Conservation (phyloP, 148 eudicot species). For the Diospyros lotus region DNA sequence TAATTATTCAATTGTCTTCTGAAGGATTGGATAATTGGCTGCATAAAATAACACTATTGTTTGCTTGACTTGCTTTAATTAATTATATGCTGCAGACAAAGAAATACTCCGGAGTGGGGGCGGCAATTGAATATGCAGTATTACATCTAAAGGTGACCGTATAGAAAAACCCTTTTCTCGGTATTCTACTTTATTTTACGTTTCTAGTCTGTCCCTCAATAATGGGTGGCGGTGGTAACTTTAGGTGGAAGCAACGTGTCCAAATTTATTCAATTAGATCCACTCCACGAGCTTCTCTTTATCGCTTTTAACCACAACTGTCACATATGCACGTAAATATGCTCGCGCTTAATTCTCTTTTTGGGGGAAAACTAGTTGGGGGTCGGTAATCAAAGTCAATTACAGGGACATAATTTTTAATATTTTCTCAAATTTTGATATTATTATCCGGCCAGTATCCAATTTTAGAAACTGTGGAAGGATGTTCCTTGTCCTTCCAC, state of each 20-base stretch:
- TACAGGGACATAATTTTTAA: too few relatives aligned
- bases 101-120: slow-evolving; percentile 59
- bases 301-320: background rate
- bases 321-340: background rate
- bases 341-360: too few relatives aligned
- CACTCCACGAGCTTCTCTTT: background rate
- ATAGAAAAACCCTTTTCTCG: too few relatives aligned
- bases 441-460: too few relatives aligned
- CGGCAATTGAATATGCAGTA: slow-evolving; percentile 87
- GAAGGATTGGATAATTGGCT: background rate
- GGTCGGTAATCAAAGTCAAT: too few relatives aligned
- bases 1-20: too few relatives aligned
- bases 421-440: too few relatives aligned
- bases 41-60: background rate
- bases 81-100: slow-evolving; percentile 40
- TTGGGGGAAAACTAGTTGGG: too few relatives aligned
- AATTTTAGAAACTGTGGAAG: too few relatives aligned
- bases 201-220: too few relatives aligned
- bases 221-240: too few relatives aligned
- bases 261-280: background rate
- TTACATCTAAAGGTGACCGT: slow-evolving; percentile 61
- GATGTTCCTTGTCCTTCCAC: too few relatives aligned
- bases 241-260: background rate
- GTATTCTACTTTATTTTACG: background rate
- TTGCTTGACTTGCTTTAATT: slow-evolving; percentile 1